These are phyloP conservation scores for Coffea eugenioides DNA, from an alignment of 257 asterid species.

Conservation along the genomic window DNA sequence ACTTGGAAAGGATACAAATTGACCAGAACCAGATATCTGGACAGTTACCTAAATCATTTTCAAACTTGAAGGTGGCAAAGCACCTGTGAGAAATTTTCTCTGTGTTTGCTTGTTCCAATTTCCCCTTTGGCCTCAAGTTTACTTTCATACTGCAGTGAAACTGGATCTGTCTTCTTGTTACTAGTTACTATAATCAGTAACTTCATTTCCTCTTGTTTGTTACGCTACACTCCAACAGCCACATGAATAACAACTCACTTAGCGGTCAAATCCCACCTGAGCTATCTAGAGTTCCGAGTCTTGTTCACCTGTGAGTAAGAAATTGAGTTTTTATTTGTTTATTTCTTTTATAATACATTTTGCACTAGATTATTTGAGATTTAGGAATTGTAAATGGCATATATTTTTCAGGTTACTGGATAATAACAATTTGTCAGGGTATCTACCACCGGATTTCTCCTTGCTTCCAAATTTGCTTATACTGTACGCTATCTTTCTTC, in stretches of 20 bases:
- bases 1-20: conserved; percentile 87
- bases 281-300: conserved; percentile 74
- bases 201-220: conserved; percentile 19
- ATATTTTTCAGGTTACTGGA: conserved; percentile 78
- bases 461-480: conserved; percentile 54
- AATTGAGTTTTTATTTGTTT: neutral
- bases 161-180: neutral
- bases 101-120: neutral
- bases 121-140: neutral
- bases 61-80: conserved; percentile 53
- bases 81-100: conserved; percentile 61
- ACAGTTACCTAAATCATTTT: conserved; percentile 69
- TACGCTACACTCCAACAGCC: conserved; percentile 51
- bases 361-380: neutral
- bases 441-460: conserved; percentile 80
- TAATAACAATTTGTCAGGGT: conserved; percentile 87
- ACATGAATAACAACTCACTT: conserved; percentile 94
- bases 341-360: too few species aligned
- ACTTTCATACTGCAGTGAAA: neutral
- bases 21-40: conserved; percentile 90
- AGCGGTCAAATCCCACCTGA: conserved; percentile 84
- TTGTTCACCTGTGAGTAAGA: conserved; percentile 84
- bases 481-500: conserved; percentile 56
- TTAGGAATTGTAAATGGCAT: neutral
- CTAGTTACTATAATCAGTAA: neutral